Evolutionary conservation across 73 alveolate genomes (phyloP).

Genomic region (Tetrahymena thermophila): DNA sequence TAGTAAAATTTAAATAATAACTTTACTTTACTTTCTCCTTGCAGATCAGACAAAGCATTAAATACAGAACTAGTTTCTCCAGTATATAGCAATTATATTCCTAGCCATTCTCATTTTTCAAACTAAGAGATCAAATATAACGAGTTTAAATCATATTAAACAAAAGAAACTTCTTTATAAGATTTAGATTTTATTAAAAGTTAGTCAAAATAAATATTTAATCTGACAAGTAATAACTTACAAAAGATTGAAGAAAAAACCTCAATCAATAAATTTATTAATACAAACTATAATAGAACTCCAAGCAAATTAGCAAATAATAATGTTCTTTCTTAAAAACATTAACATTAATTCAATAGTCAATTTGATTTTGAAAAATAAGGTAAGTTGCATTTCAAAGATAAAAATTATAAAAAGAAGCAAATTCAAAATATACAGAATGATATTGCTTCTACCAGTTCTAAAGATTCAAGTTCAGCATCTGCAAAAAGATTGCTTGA

Average conservation of each 20-base stretch:
- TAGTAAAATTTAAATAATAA: too few relatives aligned
- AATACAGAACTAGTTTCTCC: neutral
- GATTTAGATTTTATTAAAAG: neutral
- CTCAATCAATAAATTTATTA: too few relatives aligned
- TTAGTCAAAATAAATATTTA: neutral
- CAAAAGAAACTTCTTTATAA: neutral
- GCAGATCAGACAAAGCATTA: neutral
- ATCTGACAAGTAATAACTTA: too few relatives aligned
- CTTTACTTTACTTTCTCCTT: neutral
- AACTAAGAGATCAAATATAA: neutral
- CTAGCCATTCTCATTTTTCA: neutral
- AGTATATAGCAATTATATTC: too few relatives aligned
- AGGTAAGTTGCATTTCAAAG: neutral
- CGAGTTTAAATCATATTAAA: neutral
- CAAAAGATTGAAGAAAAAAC: too few relatives aligned
- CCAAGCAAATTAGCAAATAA: too few relatives aligned
- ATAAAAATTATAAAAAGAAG: too few relatives aligned
- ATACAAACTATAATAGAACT: too few relatives aligned
- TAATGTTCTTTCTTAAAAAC: too few relatives aligned
- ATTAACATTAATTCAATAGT: too few relatives aligned
- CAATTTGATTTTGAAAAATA: neutral
- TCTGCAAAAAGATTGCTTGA: neutral
- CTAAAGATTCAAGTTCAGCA: neutral
- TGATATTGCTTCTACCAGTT: neutral
- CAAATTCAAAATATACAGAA: neutral